Base-by-base conservation (phyloP, 805 yeast genomes). In the Candida piceae region DNA sequence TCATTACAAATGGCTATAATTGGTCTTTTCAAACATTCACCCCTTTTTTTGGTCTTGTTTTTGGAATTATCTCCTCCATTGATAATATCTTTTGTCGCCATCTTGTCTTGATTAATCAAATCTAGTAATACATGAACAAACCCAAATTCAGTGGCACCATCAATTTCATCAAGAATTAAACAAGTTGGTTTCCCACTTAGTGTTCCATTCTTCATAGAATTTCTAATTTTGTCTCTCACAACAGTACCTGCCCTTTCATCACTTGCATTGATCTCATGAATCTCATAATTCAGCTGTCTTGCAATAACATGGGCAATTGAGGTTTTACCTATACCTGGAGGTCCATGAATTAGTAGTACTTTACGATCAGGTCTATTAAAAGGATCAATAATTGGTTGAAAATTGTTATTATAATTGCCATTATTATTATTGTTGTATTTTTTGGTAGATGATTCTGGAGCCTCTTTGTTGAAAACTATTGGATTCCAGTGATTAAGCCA, bases 261-360 rank as follows among this genome's bases (percentile, higher is more conserved):
- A 57, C 84, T 75, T 5, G 97, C 96, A 61, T 90, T 90, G 42
- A 90, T 72, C 50, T 90, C 98, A 47, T 83, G 71, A 0, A 84
- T 73, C 31, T 78, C 76, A 55, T 84, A 90, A 0, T 95, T 95
- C 27, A 84, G 73, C 45, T 85, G 95, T 31, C 69, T 70, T 3
- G 96, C 93, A 25, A 88, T 71, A 1, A 87, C 75, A 52, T 89
- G 96, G 0, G 90, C 86, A 2, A 88, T 80, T 0, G 93, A 76
- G 0, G 97, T 89, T 55, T 90, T 90, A 8, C 98, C 98, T 13
- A 83, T 70, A 2, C 98, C 98, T 0, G 96, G 88, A 0, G 96
- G 93, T 0, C 98, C 98, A 55, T 82, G 87, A 9, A 93, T 72
- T 28, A 93, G 63, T 16, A 93, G 55, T 0, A 93, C 69, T 45